Evolutionary conservation across 2,329 filamentous ascomycete genomes (phyloP).

Genomic region (Diaporthe eres): DNA sequence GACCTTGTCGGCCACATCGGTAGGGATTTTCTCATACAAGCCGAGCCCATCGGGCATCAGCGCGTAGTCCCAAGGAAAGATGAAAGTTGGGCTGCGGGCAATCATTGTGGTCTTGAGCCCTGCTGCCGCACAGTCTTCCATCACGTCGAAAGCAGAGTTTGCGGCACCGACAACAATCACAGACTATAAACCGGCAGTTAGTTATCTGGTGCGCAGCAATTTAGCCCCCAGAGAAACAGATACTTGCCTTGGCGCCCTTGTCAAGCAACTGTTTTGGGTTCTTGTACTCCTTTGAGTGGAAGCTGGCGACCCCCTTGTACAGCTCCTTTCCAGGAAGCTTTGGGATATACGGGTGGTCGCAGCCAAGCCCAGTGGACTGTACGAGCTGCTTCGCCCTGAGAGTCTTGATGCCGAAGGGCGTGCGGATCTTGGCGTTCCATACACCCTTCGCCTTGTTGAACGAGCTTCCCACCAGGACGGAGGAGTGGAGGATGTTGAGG

Average conservation of each 20-base stretch:
- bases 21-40: conserved; percentile 48
- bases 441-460: conserved; percentile 54
- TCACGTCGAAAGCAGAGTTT: conserved; percentile 59
- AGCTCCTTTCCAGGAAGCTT: conserved; percentile 54
- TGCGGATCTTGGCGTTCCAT: conserved; percentile 55
- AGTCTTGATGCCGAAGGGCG: conserved; percentile 45
- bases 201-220: neutral
- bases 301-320: conserved; percentile 57
- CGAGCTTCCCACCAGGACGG: conserved; percentile 54
- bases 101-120: conserved; percentile 53
- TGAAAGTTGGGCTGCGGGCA: conserved; percentile 52
- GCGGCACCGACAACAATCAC: conserved; percentile 55
- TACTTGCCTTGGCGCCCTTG: conserved; percentile 41
- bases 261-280: conserved; percentile 52
- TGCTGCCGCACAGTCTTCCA: conserved; percentile 51
- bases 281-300: conserved; percentile 60
- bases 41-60: conserved; percentile 47
- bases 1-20: conserved; percentile 46
- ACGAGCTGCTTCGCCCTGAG: conserved; percentile 60
- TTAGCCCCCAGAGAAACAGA: too few relatives aligned
- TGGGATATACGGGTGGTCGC: conserved; percentile 56
- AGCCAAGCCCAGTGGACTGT: conserved; percentile 61
- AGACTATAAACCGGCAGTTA: conserved; percentile 37
- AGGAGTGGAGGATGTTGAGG: conserved; percentile 60
- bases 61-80: conserved; percentile 52